phyloP scores from a whole-genome alignment of 1,139 yeast genomes.

The Geotrichum citri-aurantii region DNA sequence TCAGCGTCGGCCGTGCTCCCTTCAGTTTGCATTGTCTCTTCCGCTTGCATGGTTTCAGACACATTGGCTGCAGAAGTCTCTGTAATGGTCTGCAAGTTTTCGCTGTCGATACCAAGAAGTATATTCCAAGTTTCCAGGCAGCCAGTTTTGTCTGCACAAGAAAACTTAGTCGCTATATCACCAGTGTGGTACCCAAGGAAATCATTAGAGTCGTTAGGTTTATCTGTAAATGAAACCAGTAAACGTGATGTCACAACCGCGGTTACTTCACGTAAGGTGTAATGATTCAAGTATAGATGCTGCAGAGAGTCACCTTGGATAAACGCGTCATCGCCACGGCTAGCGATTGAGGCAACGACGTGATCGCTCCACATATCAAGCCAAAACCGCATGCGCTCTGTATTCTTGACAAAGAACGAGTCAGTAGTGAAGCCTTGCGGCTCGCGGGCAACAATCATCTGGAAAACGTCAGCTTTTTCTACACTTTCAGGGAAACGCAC shows the following conservation, averaged over 20 bases:
- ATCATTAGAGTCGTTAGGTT: neutral
- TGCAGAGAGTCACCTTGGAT: slow-evolving; percentile 9
- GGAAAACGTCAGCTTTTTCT: neutral
- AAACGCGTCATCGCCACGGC: neutral
- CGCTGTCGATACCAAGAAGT: neutral
- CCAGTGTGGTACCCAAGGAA: neutral
- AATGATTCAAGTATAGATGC: slow-evolving; percentile 7
- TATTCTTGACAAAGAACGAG: slow-evolving; percentile 13
- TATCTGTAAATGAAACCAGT: neutral
- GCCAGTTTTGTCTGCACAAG: neutral
- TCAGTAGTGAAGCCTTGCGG: slow-evolving; percentile 2
- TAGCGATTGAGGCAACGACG: neutral
- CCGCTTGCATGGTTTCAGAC: too few species aligned
- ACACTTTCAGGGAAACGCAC: slow-evolving; percentile 6
- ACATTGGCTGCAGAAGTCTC: too few species aligned
- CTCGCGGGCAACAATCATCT: slow-evolving; percentile 6
- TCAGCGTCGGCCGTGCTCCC: neutral
- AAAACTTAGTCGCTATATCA: neutral
- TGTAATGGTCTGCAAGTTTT: too few species aligned
- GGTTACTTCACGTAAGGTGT: neutral
- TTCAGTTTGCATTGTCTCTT: neutral
- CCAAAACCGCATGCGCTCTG: slow-evolving; percentile 12
- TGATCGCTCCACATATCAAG: slow-evolving; percentile 13
- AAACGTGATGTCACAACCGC: slow-evolving; percentile 11
- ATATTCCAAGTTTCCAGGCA: neutral